Conservation (phyloP, 225 moss, liverwort and hornwort species). For the Thuidium tamariscinum region DNA sequence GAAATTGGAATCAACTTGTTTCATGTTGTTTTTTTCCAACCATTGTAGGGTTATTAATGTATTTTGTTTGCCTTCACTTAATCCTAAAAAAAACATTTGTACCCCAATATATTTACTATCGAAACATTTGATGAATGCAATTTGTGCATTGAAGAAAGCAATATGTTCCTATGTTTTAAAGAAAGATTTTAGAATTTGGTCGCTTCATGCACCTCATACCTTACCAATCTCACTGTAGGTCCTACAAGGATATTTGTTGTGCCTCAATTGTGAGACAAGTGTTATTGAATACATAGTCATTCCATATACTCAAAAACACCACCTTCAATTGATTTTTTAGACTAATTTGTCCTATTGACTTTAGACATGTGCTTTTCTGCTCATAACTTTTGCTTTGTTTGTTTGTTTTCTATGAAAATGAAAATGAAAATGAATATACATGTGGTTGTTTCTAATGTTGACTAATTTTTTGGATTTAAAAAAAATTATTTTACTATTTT, state of each 20-base stretch:
- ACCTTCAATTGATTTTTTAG: rapidly evolving
- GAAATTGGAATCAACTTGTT: neutral
- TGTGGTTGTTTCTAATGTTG: no score
- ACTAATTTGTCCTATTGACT: neutral
- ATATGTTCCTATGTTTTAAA: no score
- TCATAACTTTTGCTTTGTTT: no score
- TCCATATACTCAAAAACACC: neutral
- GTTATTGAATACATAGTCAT: rapidly evolving
- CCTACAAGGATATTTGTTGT: rapidly evolving
- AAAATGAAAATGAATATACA: no score
- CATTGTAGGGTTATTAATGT: neutral
- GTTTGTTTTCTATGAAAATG: no score
- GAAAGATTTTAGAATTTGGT: rapidly evolving
- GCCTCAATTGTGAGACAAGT: rapidly evolving
- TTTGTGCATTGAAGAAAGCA: neutral
- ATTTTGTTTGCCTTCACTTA: neutral
- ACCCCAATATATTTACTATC: no score
- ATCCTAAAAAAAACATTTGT: no score
- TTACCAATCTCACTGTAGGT: rapidly evolving
- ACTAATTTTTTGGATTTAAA: no score
- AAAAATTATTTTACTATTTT: no score
- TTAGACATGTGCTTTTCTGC: no score
- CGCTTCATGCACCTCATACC: rapidly evolving
- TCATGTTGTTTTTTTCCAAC: neutral
- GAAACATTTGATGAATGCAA: neutral